A percentile compares a stretch with the other conserved stretches of the same genome.
These are phyloP conservation scores for Paspalum vaginatum DNA, from an alignment of 176 grass and related monocot genomes.

Conservation along the genomic window DNA sequence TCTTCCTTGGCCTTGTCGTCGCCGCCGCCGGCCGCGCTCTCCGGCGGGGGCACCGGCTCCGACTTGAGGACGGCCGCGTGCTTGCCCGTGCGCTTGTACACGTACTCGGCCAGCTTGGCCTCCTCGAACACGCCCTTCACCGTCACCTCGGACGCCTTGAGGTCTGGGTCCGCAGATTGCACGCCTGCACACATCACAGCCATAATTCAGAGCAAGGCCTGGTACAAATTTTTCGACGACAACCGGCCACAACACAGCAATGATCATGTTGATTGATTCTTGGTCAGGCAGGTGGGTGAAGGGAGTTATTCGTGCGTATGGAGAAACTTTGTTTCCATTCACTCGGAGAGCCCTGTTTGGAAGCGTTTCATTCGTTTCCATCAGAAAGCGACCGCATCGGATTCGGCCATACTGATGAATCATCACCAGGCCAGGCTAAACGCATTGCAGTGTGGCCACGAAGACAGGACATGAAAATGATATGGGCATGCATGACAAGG, in stretches of 20 bases:
- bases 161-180: constrained; percentile 58
- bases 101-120: constrained; percentile 61
- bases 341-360: not conserved
- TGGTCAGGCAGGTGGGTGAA: constrained; percentile 25
- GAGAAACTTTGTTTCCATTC: not conserved
- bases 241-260: too few species aligned
- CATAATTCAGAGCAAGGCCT: not conserved
- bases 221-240: too few species aligned
- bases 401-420: constrained; percentile 8
- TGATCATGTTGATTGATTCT: not conserved
- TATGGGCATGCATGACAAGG: not conserved
- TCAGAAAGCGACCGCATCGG: constrained; percentile 19
- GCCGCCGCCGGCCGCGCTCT: not conserved
- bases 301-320: constrained; percentile 26
- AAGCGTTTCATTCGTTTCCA: not conserved
- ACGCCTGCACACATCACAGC: constrained; percentile 61
- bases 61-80: constrained; percentile 80
- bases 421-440: not conserved
- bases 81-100: constrained; percentile 89
- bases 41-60: constrained; percentile 31
- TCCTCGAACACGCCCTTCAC: constrained; percentile 80
- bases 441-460: not conserved
- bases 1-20: constrained; percentile 35
- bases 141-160: constrained; percentile 68
- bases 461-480: not conserved